Evolutionary conservation across 2,329 filamentous ascomycete species (phyloP).

Genomic region (Microsporum ferrugineum): DNA sequence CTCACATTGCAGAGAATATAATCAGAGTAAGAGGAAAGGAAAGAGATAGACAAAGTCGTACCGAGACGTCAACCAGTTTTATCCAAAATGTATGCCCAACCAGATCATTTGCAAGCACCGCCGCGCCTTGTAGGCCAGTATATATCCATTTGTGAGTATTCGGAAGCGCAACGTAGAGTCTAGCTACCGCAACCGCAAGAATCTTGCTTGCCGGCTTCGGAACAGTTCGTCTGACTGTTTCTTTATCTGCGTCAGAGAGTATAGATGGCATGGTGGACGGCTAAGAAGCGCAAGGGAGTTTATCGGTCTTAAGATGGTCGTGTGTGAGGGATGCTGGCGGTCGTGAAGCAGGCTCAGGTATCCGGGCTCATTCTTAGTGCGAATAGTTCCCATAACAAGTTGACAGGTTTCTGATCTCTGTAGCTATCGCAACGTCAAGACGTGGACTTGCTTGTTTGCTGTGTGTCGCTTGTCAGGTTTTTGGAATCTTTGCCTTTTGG

Average conservation of each 20-base stretch:
- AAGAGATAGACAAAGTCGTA: slow-evolving; percentile 36
- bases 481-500: not conserved
- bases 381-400: not conserved
- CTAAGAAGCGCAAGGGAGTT: not conserved
- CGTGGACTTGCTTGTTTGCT: not conserved
- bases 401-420: not conserved
- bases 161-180: slow-evolving; percentile 86
- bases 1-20: not conserved
- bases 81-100: slow-evolving; percentile 96
- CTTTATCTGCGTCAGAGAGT: slow-evolving; percentile 86
- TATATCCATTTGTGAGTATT: slow-evolving; percentile 81
- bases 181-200: slow-evolving; percentile 83
- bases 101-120: slow-evolving; percentile 82
- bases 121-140: slow-evolving; percentile 83
- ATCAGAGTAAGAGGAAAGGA: not conserved
- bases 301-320: not conserved
- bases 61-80: slow-evolving; percentile 93
- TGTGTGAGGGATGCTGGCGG: not conserved
- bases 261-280: slow-evolving; percentile 46
- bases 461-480: not conserved
- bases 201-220: slow-evolving; percentile 96
- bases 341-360: not conserved
- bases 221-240: slow-evolving; percentile 86
- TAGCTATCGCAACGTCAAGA: not conserved
- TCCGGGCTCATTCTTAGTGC: not conserved